Evolutionary conservation across 305 asterid genomes (phyloP), one percentile per base, ranked within the genome.

Genomic region (Striga hermonthica): DNA sequence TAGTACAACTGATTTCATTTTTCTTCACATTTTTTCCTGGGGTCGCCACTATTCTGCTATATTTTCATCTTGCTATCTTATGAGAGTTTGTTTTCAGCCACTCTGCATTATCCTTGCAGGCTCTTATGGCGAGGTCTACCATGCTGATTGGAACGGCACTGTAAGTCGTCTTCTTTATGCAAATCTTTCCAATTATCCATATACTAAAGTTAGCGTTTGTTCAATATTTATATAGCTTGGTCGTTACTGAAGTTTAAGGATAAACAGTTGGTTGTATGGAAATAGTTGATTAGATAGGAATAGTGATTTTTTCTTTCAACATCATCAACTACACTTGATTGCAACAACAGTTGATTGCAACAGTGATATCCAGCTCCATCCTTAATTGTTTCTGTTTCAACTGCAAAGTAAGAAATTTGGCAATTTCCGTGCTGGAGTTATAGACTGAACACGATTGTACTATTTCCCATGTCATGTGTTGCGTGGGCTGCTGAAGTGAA

Each of bases 81-180:
- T 64, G 43, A 7, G 48, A 12, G 37, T 67, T 71, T 38, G 37
- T 64, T 55, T 44, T 10, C 59, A 48, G 34, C 58, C 62, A 47
- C 66, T 62, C 52, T 28, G n/a, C 34, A 34, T 54, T 61, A 64
- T 75, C 41, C 65, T 74, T 79, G 70, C 86, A 94, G 99, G 99
- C 79, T 94, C 99, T 10, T 94, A 94, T 74, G 99, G 99, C 57
- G 99, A 94, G 81, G 99, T 94, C 71, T 94, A 91, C 79, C 97
- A 78, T 79, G 99, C 97, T 54, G 99, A 94, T 80, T 94, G 96
- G 99, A 94, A 94, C 80, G 98, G 98, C 82, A 91, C 96, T 53
- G 99, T 94, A 79, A 86, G 98, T 79, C 37, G 38, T 76, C 78
- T 52, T 59, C 69, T 48, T 48, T 49, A 50, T 69, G 72, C 71